phyloP scores from a whole-genome alignment of 345 rosid species.

The Gossypium mustelinum region DNA sequence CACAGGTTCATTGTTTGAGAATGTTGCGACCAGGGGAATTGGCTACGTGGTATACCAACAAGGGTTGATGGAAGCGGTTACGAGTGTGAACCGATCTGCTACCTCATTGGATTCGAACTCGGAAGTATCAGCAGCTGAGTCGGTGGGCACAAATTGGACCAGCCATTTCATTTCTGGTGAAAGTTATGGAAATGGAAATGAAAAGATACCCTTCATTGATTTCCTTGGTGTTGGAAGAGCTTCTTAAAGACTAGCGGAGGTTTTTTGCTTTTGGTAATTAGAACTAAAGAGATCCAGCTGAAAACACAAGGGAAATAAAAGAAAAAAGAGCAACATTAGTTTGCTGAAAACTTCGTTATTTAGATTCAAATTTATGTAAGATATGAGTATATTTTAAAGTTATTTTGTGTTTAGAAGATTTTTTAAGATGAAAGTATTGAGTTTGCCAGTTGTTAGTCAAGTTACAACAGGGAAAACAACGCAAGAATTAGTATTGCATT shows the following conservation, averaged over 20 bases:
- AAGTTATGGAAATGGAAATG: slow-evolving; percentile 17
- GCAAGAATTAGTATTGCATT: too few relatives aligned
- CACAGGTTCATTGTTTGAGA: slow-evolving; percentile 26
- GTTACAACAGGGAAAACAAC: too few relatives aligned
- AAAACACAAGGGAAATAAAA: neutral
- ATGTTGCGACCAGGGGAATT: neutral
- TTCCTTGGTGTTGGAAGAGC: slow-evolving; percentile 62
- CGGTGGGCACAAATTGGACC: slow-evolving; percentile 33
- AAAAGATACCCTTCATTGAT: slow-evolving; percentile 45
- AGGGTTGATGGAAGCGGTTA: slow-evolving; percentile 20
- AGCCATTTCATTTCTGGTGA: slow-evolving; percentile 20
- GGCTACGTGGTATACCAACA: slow-evolving; percentile 12
- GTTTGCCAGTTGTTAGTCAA: too few relatives aligned
- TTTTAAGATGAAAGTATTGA: too few relatives aligned
- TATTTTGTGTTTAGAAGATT: too few relatives aligned
- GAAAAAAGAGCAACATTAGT: neutral
- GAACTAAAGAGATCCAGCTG: neutral
- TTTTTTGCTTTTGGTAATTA: neutral
- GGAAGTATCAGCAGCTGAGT: slow-evolving; percentile 46
- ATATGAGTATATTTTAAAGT: too few relatives aligned
- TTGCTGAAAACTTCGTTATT: too few relatives aligned
- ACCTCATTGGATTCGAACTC: slow-evolving; percentile 56
- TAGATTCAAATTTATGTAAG: too few relatives aligned
- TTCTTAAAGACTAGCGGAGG: neutral
- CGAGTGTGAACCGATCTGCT: slow-evolving; percentile 27